A percentile compares a stretch with the other conserved stretches of the same genome.
Conservation (phyloP, 2,329 filamentous ascomycete species). For the Cladobotryum mycophilum region DNA sequence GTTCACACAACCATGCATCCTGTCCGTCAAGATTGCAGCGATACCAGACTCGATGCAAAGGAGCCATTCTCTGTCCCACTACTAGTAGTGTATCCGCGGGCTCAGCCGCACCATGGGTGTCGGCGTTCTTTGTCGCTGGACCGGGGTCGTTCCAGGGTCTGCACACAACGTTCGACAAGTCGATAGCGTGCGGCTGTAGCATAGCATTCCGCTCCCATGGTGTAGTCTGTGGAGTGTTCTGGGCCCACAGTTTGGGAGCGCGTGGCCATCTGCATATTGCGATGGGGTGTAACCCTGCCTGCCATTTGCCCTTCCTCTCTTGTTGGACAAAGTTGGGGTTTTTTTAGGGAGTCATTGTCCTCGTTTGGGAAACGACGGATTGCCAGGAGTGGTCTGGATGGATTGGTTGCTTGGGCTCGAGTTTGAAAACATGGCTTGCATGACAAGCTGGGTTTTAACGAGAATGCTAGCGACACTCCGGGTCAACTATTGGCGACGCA, state of each 20-base stretch:
- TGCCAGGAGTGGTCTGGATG: not conserved
- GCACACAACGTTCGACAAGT: not conserved
- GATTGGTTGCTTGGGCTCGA: not conserved
- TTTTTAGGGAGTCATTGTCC: no score
- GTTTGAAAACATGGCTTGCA: slow-evolving; percentile 11
- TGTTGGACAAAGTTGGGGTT: not conserved
- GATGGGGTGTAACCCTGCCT: slow-evolving; percentile 2
- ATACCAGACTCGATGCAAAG: not conserved
- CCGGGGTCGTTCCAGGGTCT: slow-evolving; percentile 2
- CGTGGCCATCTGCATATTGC: slow-evolving; percentile 1
- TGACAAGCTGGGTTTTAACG: slow-evolving; percentile 9
- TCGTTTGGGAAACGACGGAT: not conserved
- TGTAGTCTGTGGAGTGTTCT: not conserved
- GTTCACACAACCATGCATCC: not conserved
- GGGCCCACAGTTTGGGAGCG: slow-evolving; percentile 2
- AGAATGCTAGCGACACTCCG: slow-evolving; percentile 1
- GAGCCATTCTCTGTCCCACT: not conserved
- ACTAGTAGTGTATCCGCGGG: slow-evolving; percentile 4
- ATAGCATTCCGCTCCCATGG: not conserved
- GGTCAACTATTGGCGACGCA: slow-evolving; percentile 5
- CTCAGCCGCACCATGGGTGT: slow-evolving; percentile 13
- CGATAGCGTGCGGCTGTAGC: slow-evolving; percentile 10
- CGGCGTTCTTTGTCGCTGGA: slow-evolving; percentile 1
- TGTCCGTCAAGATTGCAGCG: not conserved
- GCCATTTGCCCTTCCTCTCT: not conserved